phyloP scores from a whole-genome alignment of 2,329 filamentous ascomycete species.

The Microcyclospora pomicola region DNA sequence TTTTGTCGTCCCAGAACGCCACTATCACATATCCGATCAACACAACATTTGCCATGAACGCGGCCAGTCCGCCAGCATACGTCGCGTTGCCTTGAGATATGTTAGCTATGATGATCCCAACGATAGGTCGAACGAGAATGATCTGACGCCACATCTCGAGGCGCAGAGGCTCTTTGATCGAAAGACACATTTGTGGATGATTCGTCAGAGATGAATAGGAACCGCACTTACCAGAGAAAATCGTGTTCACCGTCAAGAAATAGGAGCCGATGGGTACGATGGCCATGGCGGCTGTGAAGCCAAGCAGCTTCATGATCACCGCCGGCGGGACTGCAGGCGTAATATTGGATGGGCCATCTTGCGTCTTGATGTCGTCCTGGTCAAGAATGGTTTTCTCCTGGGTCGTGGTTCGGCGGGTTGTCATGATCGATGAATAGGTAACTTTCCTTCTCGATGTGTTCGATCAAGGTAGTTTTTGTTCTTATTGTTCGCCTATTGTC shows the following conservation, averaged over 20 bases:
- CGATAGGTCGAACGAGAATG: neutral
- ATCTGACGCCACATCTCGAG: neutral
- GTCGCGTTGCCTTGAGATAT: conserved; percentile 61
- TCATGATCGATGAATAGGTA: conserved; percentile 47
- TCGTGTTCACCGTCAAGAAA: conserved; percentile 60
- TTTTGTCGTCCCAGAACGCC: conserved; percentile 73
- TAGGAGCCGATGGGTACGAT: conserved; percentile 76
- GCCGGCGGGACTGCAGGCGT: conserved; percentile 72
- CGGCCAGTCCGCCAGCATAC: conserved; percentile 71
- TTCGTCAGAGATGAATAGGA: neutral
- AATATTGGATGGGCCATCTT: conserved; percentile 44
- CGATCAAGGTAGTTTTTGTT: too few relatives aligned
- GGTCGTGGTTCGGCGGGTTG: conserved; percentile 52
- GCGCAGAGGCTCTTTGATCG: neutral
- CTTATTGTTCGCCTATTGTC: too few relatives aligned
- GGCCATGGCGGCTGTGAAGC: conserved; percentile 86
- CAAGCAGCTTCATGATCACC: conserved; percentile 80
- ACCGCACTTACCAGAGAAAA: conserved; percentile 56
- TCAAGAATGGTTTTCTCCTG: conserved; percentile 51
- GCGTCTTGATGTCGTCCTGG: conserved; percentile 20
- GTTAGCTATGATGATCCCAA: neutral
- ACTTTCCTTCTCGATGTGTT: too few relatives aligned
- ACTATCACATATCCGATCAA: conserved; percentile 82
- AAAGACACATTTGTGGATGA: neutral
- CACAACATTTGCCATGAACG: conserved; percentile 81